Conservation (phyloP, 768 basidiomycete species). For the Cystobasidiopsis lactophilus region DNA sequence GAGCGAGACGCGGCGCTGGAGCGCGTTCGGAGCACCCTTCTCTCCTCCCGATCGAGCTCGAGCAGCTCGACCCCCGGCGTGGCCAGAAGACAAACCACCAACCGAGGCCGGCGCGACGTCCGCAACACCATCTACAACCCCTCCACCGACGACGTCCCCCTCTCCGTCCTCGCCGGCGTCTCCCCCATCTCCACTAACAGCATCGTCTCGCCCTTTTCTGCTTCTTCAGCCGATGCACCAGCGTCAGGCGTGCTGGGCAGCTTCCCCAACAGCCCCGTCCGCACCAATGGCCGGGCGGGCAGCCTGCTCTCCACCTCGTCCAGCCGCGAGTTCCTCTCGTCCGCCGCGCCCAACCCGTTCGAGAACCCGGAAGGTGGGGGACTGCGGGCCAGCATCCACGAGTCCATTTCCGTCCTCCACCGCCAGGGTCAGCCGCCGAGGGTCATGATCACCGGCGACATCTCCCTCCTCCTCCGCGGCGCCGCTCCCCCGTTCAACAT, state of each 20-base stretch:
- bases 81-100: constrained; percentile 20
- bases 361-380: constrained; percentile 20
- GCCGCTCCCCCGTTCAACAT: constrained; percentile 21
- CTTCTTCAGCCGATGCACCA: no score
- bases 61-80: constrained; percentile 3
- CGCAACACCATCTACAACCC: constrained; percentile 24
- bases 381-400: constrained; percentile 24
- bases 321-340: constrained; percentile 8
- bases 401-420: constrained; percentile 27
- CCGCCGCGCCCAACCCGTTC: constrained; percentile 2
- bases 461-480: constrained; percentile 17
- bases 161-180: constrained; percentile 16
- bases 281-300: constrained; percentile 9
- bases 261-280: not conserved
- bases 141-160: constrained; percentile 19
- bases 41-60: constrained; percentile 20
- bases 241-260: no score
- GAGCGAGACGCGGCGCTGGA: constrained; percentile 24
- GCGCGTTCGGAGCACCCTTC: constrained; percentile 25
- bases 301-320: constrained; percentile 13
- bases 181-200: not conserved
- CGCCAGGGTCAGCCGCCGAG: constrained; percentile 21
- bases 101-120: constrained; percentile 26
- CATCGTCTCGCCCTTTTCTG: constrained; percentile 1
- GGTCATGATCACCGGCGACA: constrained; percentile 28